Percentiles rank a stretch among this genome's conserved stretches.
Conservation (phyloP, 192 early-diverging fungal genomes). For the Paraglomus brasilianum region DNA sequence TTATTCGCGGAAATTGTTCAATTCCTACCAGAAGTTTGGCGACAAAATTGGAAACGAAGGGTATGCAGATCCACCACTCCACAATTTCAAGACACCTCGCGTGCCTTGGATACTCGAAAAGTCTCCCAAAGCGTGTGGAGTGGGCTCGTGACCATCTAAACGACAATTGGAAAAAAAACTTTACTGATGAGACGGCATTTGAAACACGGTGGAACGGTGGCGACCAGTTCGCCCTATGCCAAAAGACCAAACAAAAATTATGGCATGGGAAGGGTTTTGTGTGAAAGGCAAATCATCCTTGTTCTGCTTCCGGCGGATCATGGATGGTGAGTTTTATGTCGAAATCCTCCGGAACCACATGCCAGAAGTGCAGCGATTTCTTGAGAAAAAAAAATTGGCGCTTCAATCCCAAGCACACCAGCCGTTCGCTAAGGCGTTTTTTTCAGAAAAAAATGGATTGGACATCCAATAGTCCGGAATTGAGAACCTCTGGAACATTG, state of each 20-base stretch:
- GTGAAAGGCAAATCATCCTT: slow-evolving; percentile 1
- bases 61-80: not conserved
- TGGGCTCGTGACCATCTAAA: slow-evolving; percentile 14
- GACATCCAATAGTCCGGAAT: slow-evolving; percentile 4
- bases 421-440: slow-evolving; percentile 9
- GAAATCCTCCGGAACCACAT: slow-evolving; percentile 1
- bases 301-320: slow-evolving; percentile 10
- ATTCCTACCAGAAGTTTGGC: not conserved
- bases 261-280: slow-evolving; percentile 16
- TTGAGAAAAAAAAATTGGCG: not conserved
- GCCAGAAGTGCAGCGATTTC: not conserved
- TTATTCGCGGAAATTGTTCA: slow-evolving; percentile 1
- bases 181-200: slow-evolving; percentile 13
- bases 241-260: slow-evolving; percentile 15
- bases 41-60: not conserved
- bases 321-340: slow-evolving; percentile 20
- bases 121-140: not conserved
- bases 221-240: not conserved
- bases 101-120: not conserved
- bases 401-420: slow-evolving; percentile 10
- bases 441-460: slow-evolving; percentile 11
- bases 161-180: not conserved
- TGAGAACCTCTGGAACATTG: not conserved
- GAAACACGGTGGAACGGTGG: not conserved
- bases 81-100: slow-evolving; percentile 2